A percentile compares a stretch with the other conserved stretches of the same genome.
Evolutionary conservation across 257 asterid genomes (phyloP).

Genomic region (Solanum commersonii): DNA sequence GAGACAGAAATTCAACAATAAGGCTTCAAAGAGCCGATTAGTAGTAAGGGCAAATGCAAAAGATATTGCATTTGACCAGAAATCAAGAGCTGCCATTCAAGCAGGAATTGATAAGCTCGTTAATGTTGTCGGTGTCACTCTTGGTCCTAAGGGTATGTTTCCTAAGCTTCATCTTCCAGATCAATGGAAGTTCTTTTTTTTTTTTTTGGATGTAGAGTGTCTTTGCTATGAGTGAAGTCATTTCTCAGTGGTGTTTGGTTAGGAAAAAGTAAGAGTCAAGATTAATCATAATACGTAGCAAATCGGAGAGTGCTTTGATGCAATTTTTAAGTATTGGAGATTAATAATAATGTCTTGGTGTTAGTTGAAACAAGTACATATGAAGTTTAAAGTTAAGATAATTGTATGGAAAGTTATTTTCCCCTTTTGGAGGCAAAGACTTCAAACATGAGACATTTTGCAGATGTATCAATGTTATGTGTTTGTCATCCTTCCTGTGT

Average conservation of each 20-base stretch:
- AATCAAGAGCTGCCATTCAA: conserved; percentile 87
- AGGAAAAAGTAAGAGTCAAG: not conserved
- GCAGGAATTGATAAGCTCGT: conserved; percentile 93
- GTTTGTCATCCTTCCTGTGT: not conserved
- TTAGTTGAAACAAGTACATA: not conserved
- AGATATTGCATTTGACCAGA: conserved; percentile 86
- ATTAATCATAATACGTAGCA: not conserved
- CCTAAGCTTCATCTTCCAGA: not conserved
- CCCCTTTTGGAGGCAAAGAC: not conserved
- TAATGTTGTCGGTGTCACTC: conserved; percentile 86
- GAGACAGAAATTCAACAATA: conserved; percentile 42
- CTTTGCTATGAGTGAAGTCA: not conserved
- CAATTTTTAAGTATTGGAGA: not conserved
- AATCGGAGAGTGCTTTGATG: not conserved
- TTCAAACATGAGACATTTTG: not conserved
- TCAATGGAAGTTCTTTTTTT: not conserved
- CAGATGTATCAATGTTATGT: not conserved
- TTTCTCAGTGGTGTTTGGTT: not conserved
- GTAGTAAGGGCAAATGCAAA: conserved; percentile 79
- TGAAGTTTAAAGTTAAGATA: not conserved
- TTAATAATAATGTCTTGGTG: not conserved
- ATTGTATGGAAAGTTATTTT: not conserved
- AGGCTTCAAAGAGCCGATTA: conserved; percentile 48
- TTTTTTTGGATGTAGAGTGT: not conserved
- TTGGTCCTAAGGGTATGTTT: conserved; percentile 84